phyloP scores from a whole-genome alignment of 768 basidiomycete genomes.

The Dacryopinax primogenitus region DNA sequence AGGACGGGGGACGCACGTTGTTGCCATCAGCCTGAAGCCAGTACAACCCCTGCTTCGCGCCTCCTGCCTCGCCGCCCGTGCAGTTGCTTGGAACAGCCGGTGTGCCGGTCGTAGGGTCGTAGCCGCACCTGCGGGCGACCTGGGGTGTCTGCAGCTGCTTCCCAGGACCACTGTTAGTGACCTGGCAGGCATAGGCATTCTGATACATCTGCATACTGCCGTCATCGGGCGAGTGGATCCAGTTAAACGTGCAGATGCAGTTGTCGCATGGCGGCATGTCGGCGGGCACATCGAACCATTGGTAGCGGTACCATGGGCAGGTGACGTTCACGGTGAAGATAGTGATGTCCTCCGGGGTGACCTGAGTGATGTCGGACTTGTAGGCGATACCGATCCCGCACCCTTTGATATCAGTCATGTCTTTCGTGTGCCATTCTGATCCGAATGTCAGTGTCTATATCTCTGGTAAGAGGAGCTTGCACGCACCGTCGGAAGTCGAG shows the following conservation, averaged over 20 bases:
- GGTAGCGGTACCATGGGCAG: conserved; percentile 59
- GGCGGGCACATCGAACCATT: conserved; percentile 53
- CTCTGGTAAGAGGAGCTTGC: background rate
- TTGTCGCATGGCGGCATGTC: conserved; percentile 30
- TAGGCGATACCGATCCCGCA: conserved; percentile 69
- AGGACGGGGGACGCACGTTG: conserved; percentile 35
- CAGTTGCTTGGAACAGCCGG: conserved; percentile 45
- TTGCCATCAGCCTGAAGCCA: conserved; percentile 54
- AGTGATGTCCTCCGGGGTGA: conserved; percentile 56
- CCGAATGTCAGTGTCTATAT: background rate
- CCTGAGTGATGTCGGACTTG: conserved; percentile 42
- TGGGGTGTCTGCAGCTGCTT: conserved; percentile 40
- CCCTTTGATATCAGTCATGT: conserved; percentile 42
- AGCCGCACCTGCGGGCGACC: conserved; percentile 52
- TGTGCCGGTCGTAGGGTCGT: conserved; percentile 40
- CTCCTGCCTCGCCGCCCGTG: conserved; percentile 60
- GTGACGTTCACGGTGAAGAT: conserved; percentile 65
- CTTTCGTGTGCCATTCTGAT: conserved; percentile 42
- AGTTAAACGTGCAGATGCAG: conserved; percentile 53
- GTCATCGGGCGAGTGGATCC: conserved; percentile 42
- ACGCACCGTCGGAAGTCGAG: background rate
- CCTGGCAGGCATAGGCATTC: conserved; percentile 59
- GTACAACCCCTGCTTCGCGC: conserved; percentile 55
- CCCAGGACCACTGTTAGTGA: conserved; percentile 35
- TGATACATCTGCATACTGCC: conserved; percentile 35